Conservation (phyloP, 2,329 filamentous ascomycete genomes). For the Allantophomopsis lycopodina region DNA sequence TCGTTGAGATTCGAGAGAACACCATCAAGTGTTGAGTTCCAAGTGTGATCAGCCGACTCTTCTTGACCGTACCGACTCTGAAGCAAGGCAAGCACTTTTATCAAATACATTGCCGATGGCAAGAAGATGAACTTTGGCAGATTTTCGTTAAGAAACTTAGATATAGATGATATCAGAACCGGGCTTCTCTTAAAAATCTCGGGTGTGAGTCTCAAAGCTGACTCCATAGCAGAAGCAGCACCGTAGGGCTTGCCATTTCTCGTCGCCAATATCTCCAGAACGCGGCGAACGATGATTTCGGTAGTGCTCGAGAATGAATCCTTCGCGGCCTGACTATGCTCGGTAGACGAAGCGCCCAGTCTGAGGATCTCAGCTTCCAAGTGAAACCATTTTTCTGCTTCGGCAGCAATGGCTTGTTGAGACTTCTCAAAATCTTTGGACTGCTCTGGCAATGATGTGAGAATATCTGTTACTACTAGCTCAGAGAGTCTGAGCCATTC, state of each 20-base stretch:
- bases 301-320: conserved; percentile 4
- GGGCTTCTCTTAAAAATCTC: conserved; percentile 23
- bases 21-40: conserved; percentile 23
- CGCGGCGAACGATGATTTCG: conserved; percentile 14
- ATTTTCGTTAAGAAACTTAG: conserved; percentile 36
- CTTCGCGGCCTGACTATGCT: conserved; percentile 4
- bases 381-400: conserved; percentile 54
- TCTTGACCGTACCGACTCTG: conserved; percentile 26
- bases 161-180: conserved; percentile 29
- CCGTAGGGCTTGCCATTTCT: conserved; percentile 54
- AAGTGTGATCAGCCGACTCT: conserved; percentile 7
- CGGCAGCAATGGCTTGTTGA: conserved; percentile 52
- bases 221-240: conserved; percentile 43
- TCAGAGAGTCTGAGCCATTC: conserved; percentile 52
- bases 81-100: conserved; percentile 49
- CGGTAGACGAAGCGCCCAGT: conserved; percentile 23
- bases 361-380: conserved; percentile 18
- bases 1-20: conserved; percentile 22
- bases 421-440: conserved; percentile 64
- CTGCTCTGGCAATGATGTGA: conserved; percentile 66
- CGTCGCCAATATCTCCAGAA: conserved; percentile 31
- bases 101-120: conserved; percentile 51
- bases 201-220: conserved; percentile 30
- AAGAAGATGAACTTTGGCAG: conserved; percentile 49
- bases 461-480: conserved; percentile 51